Conservation (phyloP, 495 filamentous ascomycete genomes). For the Penicillium roqueforti region DNA sequence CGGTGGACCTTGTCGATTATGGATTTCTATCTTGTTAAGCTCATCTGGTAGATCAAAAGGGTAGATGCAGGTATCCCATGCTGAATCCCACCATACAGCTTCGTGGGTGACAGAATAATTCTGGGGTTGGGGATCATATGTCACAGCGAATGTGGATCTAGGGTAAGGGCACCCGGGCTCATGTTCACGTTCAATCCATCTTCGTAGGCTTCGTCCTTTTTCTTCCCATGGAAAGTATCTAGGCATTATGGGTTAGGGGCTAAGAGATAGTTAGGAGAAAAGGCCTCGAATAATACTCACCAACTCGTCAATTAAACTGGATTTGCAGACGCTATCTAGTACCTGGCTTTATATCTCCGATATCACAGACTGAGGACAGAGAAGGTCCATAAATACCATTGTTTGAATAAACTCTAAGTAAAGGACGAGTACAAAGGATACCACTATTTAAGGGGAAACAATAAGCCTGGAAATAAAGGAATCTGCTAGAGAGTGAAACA, state of each 20-base stretch:
- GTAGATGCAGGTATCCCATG: neutral
- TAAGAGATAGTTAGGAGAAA: neutral
- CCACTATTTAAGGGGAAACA: neutral
- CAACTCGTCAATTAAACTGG: neutral
- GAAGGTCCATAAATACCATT: neutral
- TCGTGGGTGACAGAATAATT: neutral
- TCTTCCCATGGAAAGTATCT: neutral
- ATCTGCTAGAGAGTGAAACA: neutral
- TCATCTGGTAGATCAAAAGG: neutral
- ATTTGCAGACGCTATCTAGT: neutral
- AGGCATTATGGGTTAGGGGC: neutral
- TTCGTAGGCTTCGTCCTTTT: neutral
- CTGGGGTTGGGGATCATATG: neutral
- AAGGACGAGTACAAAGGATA: neutral
- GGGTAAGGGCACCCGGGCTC: neutral
- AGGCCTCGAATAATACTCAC: neutral
- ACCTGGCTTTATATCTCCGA: neutral
- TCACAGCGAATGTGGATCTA: neutral
- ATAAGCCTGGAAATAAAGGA: neutral
- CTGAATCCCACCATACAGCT: neutral
- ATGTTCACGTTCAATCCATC: neutral
- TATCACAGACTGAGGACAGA: neutral
- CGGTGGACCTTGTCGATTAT: conserved; percentile 41
- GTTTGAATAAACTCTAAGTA: neutral
- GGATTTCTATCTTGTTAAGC: neutral